phyloP scores from a whole-genome alignment of 2,329 filamentous ascomycete species.

The Stagonosporopsis tanaceti region DNA sequence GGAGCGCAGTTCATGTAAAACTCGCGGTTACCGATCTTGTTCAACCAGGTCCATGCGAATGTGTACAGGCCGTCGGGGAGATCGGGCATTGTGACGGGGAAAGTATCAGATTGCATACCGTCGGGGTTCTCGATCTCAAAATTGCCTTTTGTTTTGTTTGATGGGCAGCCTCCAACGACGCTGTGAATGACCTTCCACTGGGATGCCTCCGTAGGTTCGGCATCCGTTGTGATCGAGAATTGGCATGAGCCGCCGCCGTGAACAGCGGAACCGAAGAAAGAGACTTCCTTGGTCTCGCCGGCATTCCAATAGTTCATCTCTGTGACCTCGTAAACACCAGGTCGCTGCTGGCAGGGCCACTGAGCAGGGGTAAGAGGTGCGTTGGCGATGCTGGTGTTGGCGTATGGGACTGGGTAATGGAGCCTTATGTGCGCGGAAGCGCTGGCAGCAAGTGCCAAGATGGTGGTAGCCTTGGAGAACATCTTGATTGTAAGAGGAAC shows the following conservation, averaged over 20 bases:
- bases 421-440: conserved; percentile 81
- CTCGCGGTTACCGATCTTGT: conserved; percentile 89
- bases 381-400: too few species aligned
- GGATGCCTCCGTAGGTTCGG: conserved; percentile 64
- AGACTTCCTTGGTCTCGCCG: conserved; percentile 58
- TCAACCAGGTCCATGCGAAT: conserved; percentile 94
- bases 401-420: conserved; percentile 71
- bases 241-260: conserved; percentile 96
- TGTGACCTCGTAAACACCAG: conserved; percentile 62
- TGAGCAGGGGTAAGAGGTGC: too few species aligned
- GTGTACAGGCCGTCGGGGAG: conserved; percentile 78
- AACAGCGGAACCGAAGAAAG: conserved; percentile 62
- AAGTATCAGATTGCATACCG: too few species aligned
- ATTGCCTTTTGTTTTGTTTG: conserved; percentile 52
- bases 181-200: conserved; percentile 91
- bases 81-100: conserved; percentile 76
- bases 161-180: conserved; percentile 84
- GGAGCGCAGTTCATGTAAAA: conserved; percentile 98
- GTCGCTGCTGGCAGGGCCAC: too few species aligned
- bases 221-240: conserved; percentile 82
- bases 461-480: conserved; percentile 62
- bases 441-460: conserved; percentile 63
- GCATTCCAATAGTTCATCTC: conserved; percentile 63
- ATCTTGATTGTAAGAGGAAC: conserved; percentile 47
- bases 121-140: too few species aligned